phyloP scores from a whole-genome alignment of 148 eudicot genomes.

The Dianthus caryophyllus region DNA sequence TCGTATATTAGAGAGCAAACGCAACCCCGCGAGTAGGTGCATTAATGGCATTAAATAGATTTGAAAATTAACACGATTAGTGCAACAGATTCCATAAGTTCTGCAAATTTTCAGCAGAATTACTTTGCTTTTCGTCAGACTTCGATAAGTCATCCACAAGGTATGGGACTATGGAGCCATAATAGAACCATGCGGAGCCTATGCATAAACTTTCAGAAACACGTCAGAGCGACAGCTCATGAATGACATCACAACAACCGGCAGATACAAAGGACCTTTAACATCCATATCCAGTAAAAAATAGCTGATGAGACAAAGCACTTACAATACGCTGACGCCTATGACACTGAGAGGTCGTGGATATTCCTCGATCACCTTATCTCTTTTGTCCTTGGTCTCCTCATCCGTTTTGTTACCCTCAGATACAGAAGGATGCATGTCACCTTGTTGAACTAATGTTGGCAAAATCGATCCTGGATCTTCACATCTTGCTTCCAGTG shows the following conservation, averaged over 20 bases:
- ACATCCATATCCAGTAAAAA: background rate
- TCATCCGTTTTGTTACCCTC: conserved; percentile 40
- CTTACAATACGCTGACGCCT: conserved; percentile 95
- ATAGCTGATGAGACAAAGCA: conserved; percentile 21
- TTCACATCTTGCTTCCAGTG: conserved; percentile 20
- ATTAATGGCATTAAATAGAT: conserved; percentile 18
- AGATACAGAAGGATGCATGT: conserved; percentile 30
- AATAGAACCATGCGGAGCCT: conserved; percentile 7
- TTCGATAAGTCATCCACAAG: conserved; percentile 9
- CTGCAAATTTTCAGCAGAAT: conserved; percentile 17
- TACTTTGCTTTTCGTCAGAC: conserved; percentile 7
- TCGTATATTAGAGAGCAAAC: conserved; percentile 13
- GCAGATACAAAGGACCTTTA: conserved; percentile 1
- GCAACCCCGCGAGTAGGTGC: conserved; percentile 2
- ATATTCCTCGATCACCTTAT: conserved; percentile 75
- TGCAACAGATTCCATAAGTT: conserved; percentile 18
- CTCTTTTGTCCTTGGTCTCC: conserved; percentile 58
- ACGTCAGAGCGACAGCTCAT: background rate
- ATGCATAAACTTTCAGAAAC: conserved; percentile 11
- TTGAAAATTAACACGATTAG: background rate
- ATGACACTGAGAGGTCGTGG: conserved; percentile 83
- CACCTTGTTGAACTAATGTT: conserved; percentile 24
- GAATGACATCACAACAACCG: background rate
- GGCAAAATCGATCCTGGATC: conserved; percentile 26
- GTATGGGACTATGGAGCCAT: conserved; percentile 19